Percentiles rank a stretch among this genome's conserved stretches.
These are phyloP conservation scores for Phytophthora syringae DNA, from an alignment of 352 stramenopile species.

Conservation along the genomic window DNA sequence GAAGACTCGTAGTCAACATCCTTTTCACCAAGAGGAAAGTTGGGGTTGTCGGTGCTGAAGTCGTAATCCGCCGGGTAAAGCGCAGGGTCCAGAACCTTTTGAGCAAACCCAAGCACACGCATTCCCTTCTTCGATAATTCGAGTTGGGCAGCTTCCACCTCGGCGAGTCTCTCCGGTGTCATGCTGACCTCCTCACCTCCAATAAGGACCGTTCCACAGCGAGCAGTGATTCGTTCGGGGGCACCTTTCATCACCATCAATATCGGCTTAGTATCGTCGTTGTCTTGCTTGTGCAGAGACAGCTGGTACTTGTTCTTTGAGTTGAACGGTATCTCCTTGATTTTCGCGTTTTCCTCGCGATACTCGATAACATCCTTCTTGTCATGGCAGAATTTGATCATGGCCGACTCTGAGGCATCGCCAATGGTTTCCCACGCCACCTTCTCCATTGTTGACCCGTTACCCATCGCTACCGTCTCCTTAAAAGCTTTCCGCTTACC, in stretches of 20 bases:
- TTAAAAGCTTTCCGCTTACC: conserved; percentile 71
- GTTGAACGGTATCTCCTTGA: conserved; percentile 89
- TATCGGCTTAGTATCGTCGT: conserved; percentile 64
- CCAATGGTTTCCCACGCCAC: conserved; percentile 76
- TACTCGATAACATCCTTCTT: conserved; percentile 83
- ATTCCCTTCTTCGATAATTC: conserved; percentile 73
- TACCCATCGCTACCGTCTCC: conserved; percentile 47
- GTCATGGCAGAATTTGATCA: conserved; percentile 90
- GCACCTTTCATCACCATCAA: conserved; percentile 96
- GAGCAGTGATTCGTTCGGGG: conserved; percentile 94
- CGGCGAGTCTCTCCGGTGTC: conserved; percentile 91
- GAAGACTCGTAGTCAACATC: conserved; percentile 80
- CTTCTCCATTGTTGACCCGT: conserved; percentile 52
- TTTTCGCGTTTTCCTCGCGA: conserved; percentile 63
- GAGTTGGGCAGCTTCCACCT: conserved; percentile 60
- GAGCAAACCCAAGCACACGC: conserved; percentile 70
- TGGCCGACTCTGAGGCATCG: conserved; percentile 80
- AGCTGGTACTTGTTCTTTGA: conserved; percentile 90
- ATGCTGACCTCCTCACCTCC: conserved; percentile 79
- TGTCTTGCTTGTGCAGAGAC: conserved; percentile 84
- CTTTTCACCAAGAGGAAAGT: conserved; percentile 87
- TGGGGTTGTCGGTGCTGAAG: conserved; percentile 77
- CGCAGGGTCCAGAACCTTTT: conserved; percentile 59
- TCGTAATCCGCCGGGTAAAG: conserved; percentile 66
- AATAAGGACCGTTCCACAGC: conserved; percentile 89